Conservation (phyloP, 2,329 filamentous ascomycete species). For the Colletotrichum sp. region DNA sequence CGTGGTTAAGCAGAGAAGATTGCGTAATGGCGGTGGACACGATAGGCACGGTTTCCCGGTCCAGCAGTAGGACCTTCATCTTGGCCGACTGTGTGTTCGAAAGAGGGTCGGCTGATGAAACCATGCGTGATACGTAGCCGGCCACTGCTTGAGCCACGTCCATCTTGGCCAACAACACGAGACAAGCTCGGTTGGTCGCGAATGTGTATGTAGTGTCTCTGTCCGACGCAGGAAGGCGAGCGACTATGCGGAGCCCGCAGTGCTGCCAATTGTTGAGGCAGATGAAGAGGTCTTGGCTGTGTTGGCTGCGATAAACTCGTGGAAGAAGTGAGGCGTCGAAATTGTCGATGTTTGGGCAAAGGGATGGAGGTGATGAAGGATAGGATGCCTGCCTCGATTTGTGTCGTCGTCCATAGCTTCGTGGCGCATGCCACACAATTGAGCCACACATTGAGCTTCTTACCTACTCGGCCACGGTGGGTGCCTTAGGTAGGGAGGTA, state of each 20-base stretch:
- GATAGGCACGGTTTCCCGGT: constrained; percentile 92
- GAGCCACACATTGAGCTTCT: neutral
- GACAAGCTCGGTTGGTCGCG: neutral
- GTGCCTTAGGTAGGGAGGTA: neutral
- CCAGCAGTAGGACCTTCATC: constrained; percentile 97
- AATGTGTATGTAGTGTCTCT: neutral
- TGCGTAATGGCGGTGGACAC: constrained; percentile 96
- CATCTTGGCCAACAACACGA: constrained; percentile 61
- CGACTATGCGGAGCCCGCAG: neutral
- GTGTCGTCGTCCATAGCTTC: neutral
- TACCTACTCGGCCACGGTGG: neutral
- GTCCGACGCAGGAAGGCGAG: neutral
- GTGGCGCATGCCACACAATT: neutral
- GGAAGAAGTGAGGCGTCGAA: neutral
- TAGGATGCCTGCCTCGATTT: neutral
- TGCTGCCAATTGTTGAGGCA: neutral
- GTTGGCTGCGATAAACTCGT: neutral
- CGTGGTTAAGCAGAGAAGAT: constrained; percentile 91
- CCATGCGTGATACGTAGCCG: constrained; percentile 96
- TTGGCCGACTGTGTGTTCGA: constrained; percentile 75
- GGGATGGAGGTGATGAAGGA: neutral
- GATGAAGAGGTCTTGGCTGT: neutral
- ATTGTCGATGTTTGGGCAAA: neutral
- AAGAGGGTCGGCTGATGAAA: constrained; percentile 78
- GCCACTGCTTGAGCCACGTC: constrained; percentile 92